Percentiles rank a stretch among this genome's conserved stretches.
These are phyloP conservation scores for Austropuccinia psidii DNA, from an alignment of 1,284 basidiomycete species.

Conservation along the genomic window DNA sequence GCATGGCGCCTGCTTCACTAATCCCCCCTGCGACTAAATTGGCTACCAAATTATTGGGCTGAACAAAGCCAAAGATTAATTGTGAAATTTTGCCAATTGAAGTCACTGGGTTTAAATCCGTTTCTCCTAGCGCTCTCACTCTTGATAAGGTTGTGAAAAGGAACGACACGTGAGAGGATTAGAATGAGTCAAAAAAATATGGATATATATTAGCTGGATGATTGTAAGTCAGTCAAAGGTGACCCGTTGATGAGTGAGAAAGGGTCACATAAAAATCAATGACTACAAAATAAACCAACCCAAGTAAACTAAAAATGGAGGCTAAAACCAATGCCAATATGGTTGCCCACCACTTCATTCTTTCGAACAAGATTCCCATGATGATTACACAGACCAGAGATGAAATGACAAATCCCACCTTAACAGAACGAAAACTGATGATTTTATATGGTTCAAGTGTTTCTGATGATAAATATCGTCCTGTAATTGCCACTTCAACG, in stretches of 20 bases:
- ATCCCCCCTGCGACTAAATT: constrained; percentile 95
- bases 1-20: constrained; percentile 89
- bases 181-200: constrained; percentile 78
- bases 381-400: constrained; percentile 24
- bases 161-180: constrained; percentile 18
- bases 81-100: constrained; percentile 93
- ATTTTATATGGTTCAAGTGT: neutral
- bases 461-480: too few relatives aligned
- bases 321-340: constrained; percentile 19
- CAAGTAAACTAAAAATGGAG: constrained; percentile 34
- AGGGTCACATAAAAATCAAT: neutral
- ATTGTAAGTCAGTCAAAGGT: neutral
- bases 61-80: constrained; percentile 83
- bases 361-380: constrained; percentile 15
- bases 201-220: constrained; percentile 60
- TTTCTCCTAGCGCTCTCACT: constrained; percentile 44
- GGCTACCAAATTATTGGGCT: constrained; percentile 76
- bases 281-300: constrained; percentile 12
- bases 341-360: constrained; percentile 36
- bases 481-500: neutral
- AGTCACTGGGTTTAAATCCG: constrained; percentile 55
- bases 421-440: constrained; percentile 4
- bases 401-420: constrained; percentile 20
- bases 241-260: neutral
- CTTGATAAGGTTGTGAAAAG: neutral